Percentiles rank a stretch among this genome's conserved stretches.
phyloP scores from a whole-genome alignment of 2,329 filamentous ascomycete genomes.

The Tolypocladium endophyticum region DNA sequence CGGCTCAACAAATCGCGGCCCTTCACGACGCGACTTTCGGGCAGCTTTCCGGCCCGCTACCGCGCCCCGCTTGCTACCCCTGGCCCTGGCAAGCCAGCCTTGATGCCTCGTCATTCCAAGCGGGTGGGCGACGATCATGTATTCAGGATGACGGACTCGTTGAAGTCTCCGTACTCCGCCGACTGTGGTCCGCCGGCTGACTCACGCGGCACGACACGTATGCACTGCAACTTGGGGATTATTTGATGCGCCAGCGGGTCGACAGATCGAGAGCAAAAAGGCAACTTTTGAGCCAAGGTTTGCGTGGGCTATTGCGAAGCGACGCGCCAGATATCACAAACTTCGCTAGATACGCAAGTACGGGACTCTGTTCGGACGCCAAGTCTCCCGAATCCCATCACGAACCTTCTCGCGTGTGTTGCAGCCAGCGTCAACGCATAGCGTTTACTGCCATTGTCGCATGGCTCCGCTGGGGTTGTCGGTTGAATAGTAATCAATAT shows the following conservation, averaged over 20 bases:
- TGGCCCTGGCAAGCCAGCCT: no score
- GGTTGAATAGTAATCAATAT: background rate
- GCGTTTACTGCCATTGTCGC: background rate
- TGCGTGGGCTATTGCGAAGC: no score
- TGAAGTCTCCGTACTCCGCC: background rate
- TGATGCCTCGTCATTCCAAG: background rate
- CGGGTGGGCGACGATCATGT: background rate
- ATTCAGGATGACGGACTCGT: background rate
- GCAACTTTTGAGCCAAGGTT: no score
- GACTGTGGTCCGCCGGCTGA: background rate
- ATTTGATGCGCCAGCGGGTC: background rate
- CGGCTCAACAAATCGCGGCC: background rate
- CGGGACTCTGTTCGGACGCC: no score
- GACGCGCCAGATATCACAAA: no score
- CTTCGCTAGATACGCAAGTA: no score
- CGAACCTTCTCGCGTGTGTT: no score
- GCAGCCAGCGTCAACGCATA: no score
- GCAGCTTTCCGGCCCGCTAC: no score
- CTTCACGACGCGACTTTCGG: background rate
- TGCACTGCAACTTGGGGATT: background rate
- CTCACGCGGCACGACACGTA: background rate
- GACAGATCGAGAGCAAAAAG: background rate
- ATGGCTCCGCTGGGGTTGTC: background rate
- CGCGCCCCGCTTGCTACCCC: background rate
- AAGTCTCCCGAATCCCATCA: no score